These are phyloP conservation scores for Hirschfeldia incana DNA, from an alignment of 345 rosid genomes.

Conservation along the genomic window DNA sequence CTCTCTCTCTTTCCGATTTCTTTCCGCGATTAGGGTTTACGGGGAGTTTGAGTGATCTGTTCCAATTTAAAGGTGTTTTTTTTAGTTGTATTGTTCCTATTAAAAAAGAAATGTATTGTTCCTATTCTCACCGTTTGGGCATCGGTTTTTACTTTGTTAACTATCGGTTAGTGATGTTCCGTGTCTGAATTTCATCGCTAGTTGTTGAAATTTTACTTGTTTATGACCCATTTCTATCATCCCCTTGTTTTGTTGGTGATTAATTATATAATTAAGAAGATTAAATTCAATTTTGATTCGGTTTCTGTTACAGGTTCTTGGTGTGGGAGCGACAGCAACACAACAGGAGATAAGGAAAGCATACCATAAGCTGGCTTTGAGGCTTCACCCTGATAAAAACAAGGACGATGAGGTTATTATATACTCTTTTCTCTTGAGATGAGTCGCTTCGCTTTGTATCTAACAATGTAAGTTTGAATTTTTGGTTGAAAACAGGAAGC, in stretches of 20 bases:
- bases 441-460: neutral
- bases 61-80: neutral
- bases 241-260: neutral
- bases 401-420: conserved; percentile 71
- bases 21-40: conserved; percentile 5
- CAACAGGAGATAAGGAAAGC: conserved; percentile 90
- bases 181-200: neutral
- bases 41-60: neutral
- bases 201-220: conserved; percentile 3
- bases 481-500: conserved; percentile 82
- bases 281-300: neutral
- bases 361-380: conserved; percentile 75
- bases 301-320: conserved; percentile 59
- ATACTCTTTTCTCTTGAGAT: neutral
- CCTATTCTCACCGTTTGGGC: neutral
- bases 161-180: neutral
- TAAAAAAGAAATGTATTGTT: neutral
- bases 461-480: conserved; percentile 28
- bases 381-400: conserved; percentile 93
- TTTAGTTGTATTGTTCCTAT: neutral
- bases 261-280: neutral
- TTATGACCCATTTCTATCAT: neutral
- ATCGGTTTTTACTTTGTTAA: neutral
- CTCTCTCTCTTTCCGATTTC: neutral
- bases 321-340: conserved; percentile 61